These are phyloP conservation scores for Cercospora sp. DNA, from an alignment of 2,329 filamentous ascomycete species.

Conservation along the genomic window DNA sequence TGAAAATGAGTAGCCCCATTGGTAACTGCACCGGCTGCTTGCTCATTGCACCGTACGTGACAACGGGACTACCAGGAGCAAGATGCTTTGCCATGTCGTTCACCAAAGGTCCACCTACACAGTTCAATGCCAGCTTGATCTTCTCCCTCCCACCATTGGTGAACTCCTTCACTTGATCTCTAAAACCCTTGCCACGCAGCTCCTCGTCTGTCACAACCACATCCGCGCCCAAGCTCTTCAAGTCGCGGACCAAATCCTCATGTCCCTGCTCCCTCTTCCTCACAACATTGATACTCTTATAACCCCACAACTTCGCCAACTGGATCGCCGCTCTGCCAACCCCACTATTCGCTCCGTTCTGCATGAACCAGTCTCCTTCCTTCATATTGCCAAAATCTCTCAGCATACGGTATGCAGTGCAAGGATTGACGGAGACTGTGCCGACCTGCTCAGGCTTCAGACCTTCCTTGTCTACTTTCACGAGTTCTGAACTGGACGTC, in stretches of 20 bases:
- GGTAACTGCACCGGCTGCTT: conserved; percentile 81
- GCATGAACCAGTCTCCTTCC: conserved; percentile 90
- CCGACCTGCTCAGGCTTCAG: conserved; percentile 76
- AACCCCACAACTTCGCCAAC: conserved; percentile 79
- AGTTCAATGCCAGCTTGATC: conserved; percentile 81
- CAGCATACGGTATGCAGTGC: conserved; percentile 91
- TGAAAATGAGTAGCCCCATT: conserved; percentile 87
- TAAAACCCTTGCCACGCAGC: conserved; percentile 63
- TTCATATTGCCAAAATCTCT: conserved; percentile 69
- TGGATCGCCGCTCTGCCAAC: conserved; percentile 92
- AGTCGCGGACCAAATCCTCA: conserved; percentile 61
- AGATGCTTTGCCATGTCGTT: conserved; percentile 75
- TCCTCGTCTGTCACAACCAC: conserved; percentile 64
- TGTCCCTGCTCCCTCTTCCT: conserved; percentile 71
- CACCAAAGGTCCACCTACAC: conserved; percentile 85
- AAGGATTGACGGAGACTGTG: conserved; percentile 89
- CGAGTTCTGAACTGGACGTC: conserved; percentile 58
- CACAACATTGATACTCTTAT: conserved; percentile 87
- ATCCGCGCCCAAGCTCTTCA: conserved; percentile 62
- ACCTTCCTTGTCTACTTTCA: conserved; percentile 68
- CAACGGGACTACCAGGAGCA: conserved; percentile 66
- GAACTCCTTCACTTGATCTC: conserved; percentile 60
- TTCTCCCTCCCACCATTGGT: conserved; percentile 71
- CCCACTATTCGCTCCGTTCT: conserved; percentile 94
- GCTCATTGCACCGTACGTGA: conserved; percentile 95